Base-by-base conservation (phyloP, 1,139 yeast species). In the Pichia sp. region DNA sequence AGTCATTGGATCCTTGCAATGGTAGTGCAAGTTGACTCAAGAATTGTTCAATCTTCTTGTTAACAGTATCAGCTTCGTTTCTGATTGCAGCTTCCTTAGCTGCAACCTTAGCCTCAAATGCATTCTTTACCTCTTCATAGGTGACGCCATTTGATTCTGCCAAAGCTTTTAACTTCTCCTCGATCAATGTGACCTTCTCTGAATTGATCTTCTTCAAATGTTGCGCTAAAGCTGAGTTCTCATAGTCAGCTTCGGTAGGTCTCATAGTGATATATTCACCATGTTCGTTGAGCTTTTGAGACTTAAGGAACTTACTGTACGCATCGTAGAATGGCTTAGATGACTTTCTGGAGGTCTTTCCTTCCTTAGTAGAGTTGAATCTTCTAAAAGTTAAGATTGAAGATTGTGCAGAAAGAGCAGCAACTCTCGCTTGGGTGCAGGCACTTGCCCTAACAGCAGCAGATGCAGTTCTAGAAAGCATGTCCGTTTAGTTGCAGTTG, bases 301-400 rank as follows among this genome's bases (percentile, higher is more conserved):
- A 66, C 1, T 58, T 61, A 17, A 67, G 63, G 49, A 86, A 62
- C 29, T 77, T 79, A 1, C 94, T 94, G 28, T 38, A 44, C 4
- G 40, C 34, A 10, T 38, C 34, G 14, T 33, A 41, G 15, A 44
- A 40, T 13, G 45, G 41, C 23, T 37, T 30, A 14, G 42, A 40
- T 13, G 45, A 40, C 23, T 37, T 30, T 14, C 22, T 22, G 10
- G 18, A 13, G 11, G 18, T 8, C 16, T 14, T 25, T 25, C 17
- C 17, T 16, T 13, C 23, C 14, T 16, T 22, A 9, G 39, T 21
- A 7, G 44, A 37, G 17, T 34, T 40, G 12, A 30, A 35, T 33
- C 44, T 40, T 10, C 20, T 12, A 9, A 13, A 14, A n/a, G 9
- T 12, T 10, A n/a, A 18, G 17, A 12, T 18, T 33, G n/a, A 31